phyloP scores from a whole-genome alignment of 768 basidiomycete genomes.

The Mycena belliarum region DNA sequence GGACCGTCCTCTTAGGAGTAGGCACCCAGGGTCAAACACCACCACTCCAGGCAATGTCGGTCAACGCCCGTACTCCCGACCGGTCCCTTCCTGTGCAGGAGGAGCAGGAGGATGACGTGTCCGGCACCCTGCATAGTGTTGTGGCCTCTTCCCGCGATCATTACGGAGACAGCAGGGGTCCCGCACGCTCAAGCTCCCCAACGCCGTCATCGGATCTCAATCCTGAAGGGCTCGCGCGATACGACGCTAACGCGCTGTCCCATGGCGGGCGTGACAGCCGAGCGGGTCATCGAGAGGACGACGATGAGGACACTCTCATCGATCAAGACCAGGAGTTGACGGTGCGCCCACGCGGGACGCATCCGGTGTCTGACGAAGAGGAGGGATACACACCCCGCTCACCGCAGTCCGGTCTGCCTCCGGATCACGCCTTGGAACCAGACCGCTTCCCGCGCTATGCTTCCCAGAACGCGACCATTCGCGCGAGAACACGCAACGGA shows the following conservation, averaged over 20 bases:
- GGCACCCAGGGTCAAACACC: conserved; percentile 45
- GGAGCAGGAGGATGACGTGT: conserved; percentile 67
- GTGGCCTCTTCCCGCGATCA: conserved; percentile 28
- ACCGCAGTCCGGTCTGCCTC: conserved; percentile 61
- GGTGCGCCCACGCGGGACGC: conserved; percentile 32
- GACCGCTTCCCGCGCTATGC: conserved; percentile 30
- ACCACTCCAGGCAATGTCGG: conserved; percentile 48
- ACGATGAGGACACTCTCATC: conserved; percentile 49
- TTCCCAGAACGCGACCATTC: conserved; percentile 35
- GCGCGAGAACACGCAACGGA: conserved; percentile 56
- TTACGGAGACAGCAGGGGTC: conserved; percentile 32
- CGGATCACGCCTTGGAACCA: conserved; percentile 32
- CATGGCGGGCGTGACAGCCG: conserved; percentile 42
- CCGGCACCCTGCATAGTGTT: conserved; percentile 34
- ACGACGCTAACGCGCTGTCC: conserved; percentile 31
- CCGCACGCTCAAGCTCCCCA: conserved; percentile 42
- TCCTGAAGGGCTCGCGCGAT: conserved; percentile 42
- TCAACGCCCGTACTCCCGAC: conserved; percentile 60
- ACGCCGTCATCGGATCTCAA: conserved; percentile 58
- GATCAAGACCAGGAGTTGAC: conserved; percentile 38
- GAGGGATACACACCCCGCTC: conserved; percentile 69
- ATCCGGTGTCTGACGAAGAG: conserved; percentile 48
- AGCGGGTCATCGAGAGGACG: conserved; percentile 40
- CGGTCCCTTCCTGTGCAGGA: conserved; percentile 78
- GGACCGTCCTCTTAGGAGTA: conserved; percentile 10